Percentiles rank a stretch among this genome's conserved stretches.
These are phyloP conservation scores for Boletus sp. DNA, from an alignment of 768 basidiomycete species.

Conservation along the genomic window DNA sequence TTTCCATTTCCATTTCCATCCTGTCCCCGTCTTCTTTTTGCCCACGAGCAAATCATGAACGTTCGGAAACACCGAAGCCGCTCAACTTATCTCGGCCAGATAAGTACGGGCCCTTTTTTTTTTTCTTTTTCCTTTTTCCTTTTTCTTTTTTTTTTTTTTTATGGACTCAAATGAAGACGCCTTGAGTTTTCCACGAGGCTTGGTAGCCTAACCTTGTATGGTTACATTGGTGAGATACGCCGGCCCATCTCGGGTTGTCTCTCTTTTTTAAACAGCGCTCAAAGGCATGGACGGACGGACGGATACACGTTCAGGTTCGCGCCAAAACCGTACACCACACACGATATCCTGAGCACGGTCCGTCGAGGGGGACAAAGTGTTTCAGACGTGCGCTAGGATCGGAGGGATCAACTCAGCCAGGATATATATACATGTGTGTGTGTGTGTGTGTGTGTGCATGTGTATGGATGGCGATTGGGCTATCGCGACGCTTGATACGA, in stretches of 20 bases:
- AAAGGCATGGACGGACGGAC: too few relatives aligned
- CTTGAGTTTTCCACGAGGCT: constrained; percentile 31
- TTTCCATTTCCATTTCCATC: not conserved
- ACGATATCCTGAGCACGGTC: too few relatives aligned
- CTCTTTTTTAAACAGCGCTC: too few relatives aligned
- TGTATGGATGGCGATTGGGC: too few relatives aligned
- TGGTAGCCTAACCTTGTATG: constrained; percentile 7
- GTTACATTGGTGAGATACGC: constrained; percentile 18
- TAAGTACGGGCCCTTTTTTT: not conserved
- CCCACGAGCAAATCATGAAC: constrained; percentile 6
- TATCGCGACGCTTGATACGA: too few relatives aligned
- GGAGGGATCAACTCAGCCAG: too few relatives aligned
- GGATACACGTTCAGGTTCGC: too few relatives aligned
- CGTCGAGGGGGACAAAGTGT: too few relatives aligned
- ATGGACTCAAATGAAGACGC: not conserved
- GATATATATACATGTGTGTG: not conserved
- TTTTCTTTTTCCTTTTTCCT: not conserved
- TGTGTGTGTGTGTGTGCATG: too few relatives aligned
- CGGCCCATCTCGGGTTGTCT: too few relatives aligned
- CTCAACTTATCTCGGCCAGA: constrained; percentile 27
- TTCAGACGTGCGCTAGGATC: too few relatives aligned
- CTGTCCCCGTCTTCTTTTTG: not conserved
- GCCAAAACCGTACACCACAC: too few relatives aligned
- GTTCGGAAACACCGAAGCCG: not conserved
- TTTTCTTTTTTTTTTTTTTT: not conserved